A percentile compares a stretch with the other conserved stretches of the same genome.
These are phyloP conservation scores for Coccinonectria pachysandricola DNA, from an alignment of 2,329 filamentous ascomycete genomes.

Conservation along the genomic window DNA sequence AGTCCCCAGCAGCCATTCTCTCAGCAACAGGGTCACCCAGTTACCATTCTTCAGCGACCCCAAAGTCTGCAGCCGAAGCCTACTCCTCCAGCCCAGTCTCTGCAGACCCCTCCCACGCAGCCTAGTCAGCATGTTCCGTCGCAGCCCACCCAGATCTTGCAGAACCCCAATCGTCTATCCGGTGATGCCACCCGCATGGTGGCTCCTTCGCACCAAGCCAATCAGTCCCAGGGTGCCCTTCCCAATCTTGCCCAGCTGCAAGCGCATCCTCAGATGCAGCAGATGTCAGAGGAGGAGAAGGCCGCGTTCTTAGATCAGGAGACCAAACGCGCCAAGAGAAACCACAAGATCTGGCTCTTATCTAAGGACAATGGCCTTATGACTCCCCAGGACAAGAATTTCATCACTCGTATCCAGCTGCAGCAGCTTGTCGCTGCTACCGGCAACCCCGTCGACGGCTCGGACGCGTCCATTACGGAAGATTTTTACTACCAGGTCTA, in stretches of 20 bases:
- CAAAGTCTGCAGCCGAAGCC: slow-evolving; percentile 32
- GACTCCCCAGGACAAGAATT: slow-evolving; percentile 99
- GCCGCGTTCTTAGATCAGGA: slow-evolving; percentile 79
- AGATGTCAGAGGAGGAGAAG: slow-evolving; percentile 76
- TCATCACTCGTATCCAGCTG: slow-evolving; percentile 93
- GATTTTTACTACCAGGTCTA: slow-evolving; percentile 99
- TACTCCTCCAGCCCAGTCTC: slow-evolving; percentile 25
- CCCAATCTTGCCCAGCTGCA: slow-evolving; percentile 23
- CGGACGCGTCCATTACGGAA: slow-evolving; percentile 73
- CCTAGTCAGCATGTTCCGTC: slow-evolving; percentile 30
- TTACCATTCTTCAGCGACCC: slow-evolving; percentile 47
- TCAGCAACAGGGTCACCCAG: slow-evolving; percentile 35
- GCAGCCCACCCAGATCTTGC: slow-evolving; percentile 64
- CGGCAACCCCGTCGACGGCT: slow-evolving; percentile 72
- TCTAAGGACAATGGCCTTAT: slow-evolving; percentile 94
- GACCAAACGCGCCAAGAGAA: slow-evolving; percentile 88
- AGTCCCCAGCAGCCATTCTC: slow-evolving; percentile 19
- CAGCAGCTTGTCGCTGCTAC: slow-evolving; percentile 92
- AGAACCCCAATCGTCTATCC: slow-evolving; percentile 62
- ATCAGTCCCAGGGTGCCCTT: slow-evolving; percentile 43
- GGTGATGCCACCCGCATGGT: slow-evolving; percentile 33
- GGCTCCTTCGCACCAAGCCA: slow-evolving; percentile 28
- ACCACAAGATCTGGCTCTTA: slow-evolving; percentile 92
- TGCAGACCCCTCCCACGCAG: slow-evolving; percentile 18
- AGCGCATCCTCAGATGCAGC: slow-evolving; percentile 40